Base-by-base conservation (phyloP, 495 filamentous ascomycete species). In the Daldinia concentrica region DNA sequence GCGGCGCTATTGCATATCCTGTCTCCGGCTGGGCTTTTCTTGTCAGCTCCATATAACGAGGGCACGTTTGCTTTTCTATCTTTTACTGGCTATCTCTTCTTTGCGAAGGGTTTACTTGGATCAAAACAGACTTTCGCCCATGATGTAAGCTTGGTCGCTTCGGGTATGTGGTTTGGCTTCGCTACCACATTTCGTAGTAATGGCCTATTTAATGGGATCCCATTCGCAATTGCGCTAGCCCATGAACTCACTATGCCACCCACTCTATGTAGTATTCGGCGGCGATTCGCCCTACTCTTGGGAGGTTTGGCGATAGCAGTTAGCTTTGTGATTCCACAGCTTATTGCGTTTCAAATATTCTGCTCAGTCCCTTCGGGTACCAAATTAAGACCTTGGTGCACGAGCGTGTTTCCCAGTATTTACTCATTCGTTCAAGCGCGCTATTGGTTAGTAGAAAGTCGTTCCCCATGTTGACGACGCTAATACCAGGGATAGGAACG, bases 21-120 rank as follows among this genome's bases (percentile, higher is more conserved):
- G 24, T 92, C 89, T 4, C 95, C 96, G 0, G 95, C 92, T 7
- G 95, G 94, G 9, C 79, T 97, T 2, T 98, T 98, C 75, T 87
- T 99, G 29, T 93, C 91, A 0, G 92, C 94, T 1, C 95, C 96
- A 0, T 95, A 93, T 73, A 86, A 87, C 22, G 96, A 99, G 79
- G 88, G 91, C 54, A 76, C 90, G 1, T 97, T 93, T 76, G 89
- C 95, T 1, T 82, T 95, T 7, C 79, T 97, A 30, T 90, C 90
- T 52, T 92, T 98, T 67, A 52, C 79, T 2, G 96, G 94, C 6
- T 88, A 84, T 65, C 87, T 92, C 37, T 73, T 92, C 66, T 95
- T 94, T 77, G 84, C 88, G 2, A 85, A 84, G 37, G 86, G 89
- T 22, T 77, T 86, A 11, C 75, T 76, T 2, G 60, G 72, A 45